phyloP scores from a whole-genome alignment of 305 asterid genomes.

The Fraxinus dipetala region DNA sequence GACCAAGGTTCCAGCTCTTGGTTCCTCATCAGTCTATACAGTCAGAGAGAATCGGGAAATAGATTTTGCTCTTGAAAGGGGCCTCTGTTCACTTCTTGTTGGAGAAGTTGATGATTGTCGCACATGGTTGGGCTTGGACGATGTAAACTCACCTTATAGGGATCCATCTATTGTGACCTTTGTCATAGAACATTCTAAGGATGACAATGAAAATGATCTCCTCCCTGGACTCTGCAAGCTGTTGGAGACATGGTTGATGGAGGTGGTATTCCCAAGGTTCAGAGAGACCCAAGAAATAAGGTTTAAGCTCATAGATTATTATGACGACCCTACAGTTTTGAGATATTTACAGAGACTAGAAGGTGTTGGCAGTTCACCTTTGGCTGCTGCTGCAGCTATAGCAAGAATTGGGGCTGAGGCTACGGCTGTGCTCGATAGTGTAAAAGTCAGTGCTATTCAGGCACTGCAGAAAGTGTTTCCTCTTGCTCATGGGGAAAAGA shows the following conservation, averaged over 20 bases:
- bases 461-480: conserved; percentile 89
- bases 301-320: conserved; percentile 90
- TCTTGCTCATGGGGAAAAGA: conserved; percentile 46
- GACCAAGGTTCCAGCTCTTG: conserved; percentile 57
- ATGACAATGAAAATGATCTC: conserved; percentile 66
- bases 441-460: conserved; percentile 77
- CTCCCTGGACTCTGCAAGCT: conserved; percentile 95
- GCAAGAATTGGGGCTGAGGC: conserved; percentile 94
- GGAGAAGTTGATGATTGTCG: conserved; percentile 93
- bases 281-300: conserved; percentile 67
- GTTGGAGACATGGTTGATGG: conserved; percentile 93
- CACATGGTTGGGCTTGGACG: conserved; percentile 86
- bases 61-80: conserved; percentile 91
- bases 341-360: conserved; percentile 84
- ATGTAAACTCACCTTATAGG: conserved; percentile 70
- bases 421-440: conserved; percentile 90
- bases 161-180: conserved; percentile 76
- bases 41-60: conserved; percentile 65
- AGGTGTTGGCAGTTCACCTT: conserved; percentile 84
- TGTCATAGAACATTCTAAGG: conserved; percentile 75
- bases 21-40: conserved; percentile 41
- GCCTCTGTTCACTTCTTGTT: conserved; percentile 91
- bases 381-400: conserved; percentile 97
- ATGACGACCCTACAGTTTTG: conserved; percentile 91
- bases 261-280: conserved; percentile 94